Percentiles rank a stretch among this genome's conserved stretches.
Evolutionary conservation across 306 rosid species (phyloP).

Genomic region (Lithocarpus polystachyus): DNA sequence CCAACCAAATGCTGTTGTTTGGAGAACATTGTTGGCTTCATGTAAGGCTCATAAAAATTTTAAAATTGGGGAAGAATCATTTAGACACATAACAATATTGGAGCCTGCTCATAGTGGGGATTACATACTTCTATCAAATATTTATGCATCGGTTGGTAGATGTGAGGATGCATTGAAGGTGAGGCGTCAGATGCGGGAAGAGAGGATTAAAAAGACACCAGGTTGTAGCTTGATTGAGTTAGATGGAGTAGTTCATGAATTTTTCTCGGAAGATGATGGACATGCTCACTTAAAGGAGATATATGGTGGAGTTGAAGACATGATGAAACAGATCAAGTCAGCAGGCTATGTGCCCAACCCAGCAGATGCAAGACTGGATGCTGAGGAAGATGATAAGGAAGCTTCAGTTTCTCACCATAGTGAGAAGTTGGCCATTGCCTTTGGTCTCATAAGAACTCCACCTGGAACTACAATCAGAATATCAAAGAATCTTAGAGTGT

Average conservation of each 20-base stretch:
- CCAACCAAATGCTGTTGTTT: constrained; percentile 51
- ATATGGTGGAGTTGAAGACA: constrained; percentile 45
- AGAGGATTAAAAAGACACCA: constrained; percentile 50
- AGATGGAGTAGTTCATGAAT: constrained; percentile 50
- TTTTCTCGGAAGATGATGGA: constrained; percentile 52
- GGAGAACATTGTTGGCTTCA: constrained; percentile 69
- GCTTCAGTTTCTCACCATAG: constrained; percentile 60
- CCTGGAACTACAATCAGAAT: constrained; percentile 51
- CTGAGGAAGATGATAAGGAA: constrained; percentile 55
- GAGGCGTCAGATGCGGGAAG: constrained; percentile 47
- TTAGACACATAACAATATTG: constrained; percentile 34
- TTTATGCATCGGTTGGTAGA: constrained; percentile 50
- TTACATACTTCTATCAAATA: constrained; percentile 55
- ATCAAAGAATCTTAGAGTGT: constrained; percentile 54
- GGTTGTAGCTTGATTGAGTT: constrained; percentile 63
- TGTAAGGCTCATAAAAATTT: constrained; percentile 52
- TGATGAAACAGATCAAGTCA: constrained; percentile 43
- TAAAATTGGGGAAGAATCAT: constrained; percentile 47
- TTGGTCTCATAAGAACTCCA: constrained; percentile 45
- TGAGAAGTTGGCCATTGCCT: constrained; percentile 69
- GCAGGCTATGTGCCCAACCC: constrained; percentile 55
- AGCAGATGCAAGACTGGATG: constrained; percentile 58
- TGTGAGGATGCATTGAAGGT: constrained; percentile 42
- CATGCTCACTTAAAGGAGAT: constrained; percentile 47
- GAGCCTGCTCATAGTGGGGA: constrained; percentile 63